Conservation (phyloP, 345 rosid species). For the Moringa oleifera region DNA sequence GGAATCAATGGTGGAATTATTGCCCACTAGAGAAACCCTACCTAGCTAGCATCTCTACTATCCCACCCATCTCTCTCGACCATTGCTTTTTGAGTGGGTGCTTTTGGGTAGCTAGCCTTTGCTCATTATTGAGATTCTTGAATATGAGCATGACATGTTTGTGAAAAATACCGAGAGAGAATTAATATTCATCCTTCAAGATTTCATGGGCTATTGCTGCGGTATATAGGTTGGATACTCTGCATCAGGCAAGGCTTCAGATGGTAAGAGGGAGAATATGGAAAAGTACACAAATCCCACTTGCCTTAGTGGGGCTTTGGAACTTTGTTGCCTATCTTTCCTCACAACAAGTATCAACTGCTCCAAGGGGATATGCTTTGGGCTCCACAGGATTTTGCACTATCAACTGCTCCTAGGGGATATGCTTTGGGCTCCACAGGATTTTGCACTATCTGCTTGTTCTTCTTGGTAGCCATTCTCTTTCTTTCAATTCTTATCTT, state of each 20-base stretch:
- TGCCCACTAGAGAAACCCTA: conserved; percentile 17
- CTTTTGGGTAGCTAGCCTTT: conserved; percentile 1
- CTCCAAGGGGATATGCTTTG: too few relatives aligned
- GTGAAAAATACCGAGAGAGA: too few relatives aligned
- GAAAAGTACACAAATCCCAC: conserved; percentile 21
- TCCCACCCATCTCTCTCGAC: conserved; percentile 13
- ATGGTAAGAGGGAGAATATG: not conserved
- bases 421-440: too few relatives aligned
- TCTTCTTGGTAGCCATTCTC: too few relatives aligned
- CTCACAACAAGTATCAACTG: too few relatives aligned
- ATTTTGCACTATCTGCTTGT: too few relatives aligned
- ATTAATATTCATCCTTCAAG: too few relatives aligned
- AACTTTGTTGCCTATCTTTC: conserved; percentile 19
- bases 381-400: too few relatives aligned
- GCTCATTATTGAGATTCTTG: conserved; percentile 21
- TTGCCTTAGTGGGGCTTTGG: conserved; percentile 6
- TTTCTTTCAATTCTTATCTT: too few relatives aligned
- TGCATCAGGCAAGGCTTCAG: not conserved
- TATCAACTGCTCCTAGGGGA: too few relatives aligned
- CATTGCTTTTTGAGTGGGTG: conserved; percentile 4
- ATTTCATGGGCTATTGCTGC: too few relatives aligned
- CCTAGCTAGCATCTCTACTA: conserved; percentile 7
- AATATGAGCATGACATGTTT: conserved; percentile 9
- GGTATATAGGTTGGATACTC: not conserved
- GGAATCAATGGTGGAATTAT: conserved; percentile 14